Evolutionary conservation across 352 stramenopile genomes (phyloP), one percentile per base, ranked within the genome.

Genomic region (Phytophthora chlamydospora): DNA sequence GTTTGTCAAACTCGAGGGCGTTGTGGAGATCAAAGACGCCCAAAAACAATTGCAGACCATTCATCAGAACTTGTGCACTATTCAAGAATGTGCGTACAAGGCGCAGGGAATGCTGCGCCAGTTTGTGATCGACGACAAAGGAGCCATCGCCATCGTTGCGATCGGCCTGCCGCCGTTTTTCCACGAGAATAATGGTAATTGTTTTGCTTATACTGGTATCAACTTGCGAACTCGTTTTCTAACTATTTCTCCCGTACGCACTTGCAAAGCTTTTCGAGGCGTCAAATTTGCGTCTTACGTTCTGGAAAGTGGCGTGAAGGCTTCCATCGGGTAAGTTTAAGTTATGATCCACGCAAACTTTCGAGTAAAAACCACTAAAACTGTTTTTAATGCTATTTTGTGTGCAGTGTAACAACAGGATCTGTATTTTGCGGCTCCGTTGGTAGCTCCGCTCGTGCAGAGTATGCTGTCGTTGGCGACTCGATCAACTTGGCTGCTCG

Each of bases 121-220:
- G 58, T 94, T 96, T 44, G 65, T 95, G 6, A 93, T 96, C 34
- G 88, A 96, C 34, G 86, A 95, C 63, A 95, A 96, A 65, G 88
- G 88, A 16, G 85, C 83, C 0, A 73, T 95, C 9, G 83, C 84
- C 11, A 94, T 94, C 39, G 68, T 94, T 16, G 83, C 80, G 10
- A 80, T 96, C 19, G 86, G 88, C 0, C 66, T 95, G 0, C 83
- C 83, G 1, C 88, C 88, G 11, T 90, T 90, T 51, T 92, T 89
- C 60, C 85, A 94, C 58, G 81, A 96, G 72, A 90, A 95, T 69
- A 95, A 96, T 61, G 75, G 81, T 88, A 59, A 27, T 40, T 57
- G 3, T 6, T 31, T 33, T 48, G 29, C 3, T 34, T 29, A 3
- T 1, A n/a, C n/a, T n/a, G n/a, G n/a, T n/a, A 29, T 6, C 24